Conservation (phyloP, 495 filamentous ascomycete genomes). For the Polyplosphaeria fusca region DNA sequence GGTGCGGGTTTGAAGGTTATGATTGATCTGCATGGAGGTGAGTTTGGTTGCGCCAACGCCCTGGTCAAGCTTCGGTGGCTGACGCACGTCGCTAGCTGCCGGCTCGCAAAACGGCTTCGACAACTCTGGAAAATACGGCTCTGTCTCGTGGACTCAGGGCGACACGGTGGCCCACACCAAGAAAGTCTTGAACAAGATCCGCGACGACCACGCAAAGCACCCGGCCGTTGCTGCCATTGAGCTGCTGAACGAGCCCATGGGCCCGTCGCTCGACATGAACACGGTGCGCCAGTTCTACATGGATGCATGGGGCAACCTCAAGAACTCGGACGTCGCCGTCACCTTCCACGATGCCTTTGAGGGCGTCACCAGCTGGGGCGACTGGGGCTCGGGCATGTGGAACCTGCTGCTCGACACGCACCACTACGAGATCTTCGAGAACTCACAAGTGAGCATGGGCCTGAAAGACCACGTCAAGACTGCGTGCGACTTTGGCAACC, state of each 20-base stretch:
- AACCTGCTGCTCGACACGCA: slow-evolving; percentile 43
- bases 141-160: slow-evolving; percentile 42
- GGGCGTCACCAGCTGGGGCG: slow-evolving; percentile 40
- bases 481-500: slow-evolving; percentile 40
- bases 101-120: slow-evolving; percentile 47
- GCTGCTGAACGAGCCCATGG: slow-evolving; percentile 45
- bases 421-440: slow-evolving; percentile 46
- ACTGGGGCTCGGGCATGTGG: slow-evolving; percentile 43
- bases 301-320: slow-evolving; percentile 43
- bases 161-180: slow-evolving; percentile 40
- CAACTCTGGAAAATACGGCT: slow-evolving; percentile 39
- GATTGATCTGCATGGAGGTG: slow-evolving; percentile 69
- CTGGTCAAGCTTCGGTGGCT: background rate
- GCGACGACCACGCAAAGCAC: slow-evolving; percentile 39
- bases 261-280: slow-evolving; percentile 38
- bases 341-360: slow-evolving; percentile 45
- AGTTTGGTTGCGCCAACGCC: slow-evolving; percentile 26
- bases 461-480: slow-evolving; percentile 36
- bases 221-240: slow-evolving; percentile 42
- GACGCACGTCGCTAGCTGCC: slow-evolving; percentile 24
- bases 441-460: slow-evolving; percentile 31
- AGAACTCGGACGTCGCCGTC: slow-evolving; percentile 38
- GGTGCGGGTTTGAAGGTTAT: slow-evolving; percentile 61
- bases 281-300: slow-evolving; percentile 43
- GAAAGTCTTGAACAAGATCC: slow-evolving; percentile 42